These are phyloP conservation scores for Penicillium verrucosum DNA, from an alignment of 2,329 filamentous ascomycete species.

Conservation along the genomic window DNA sequence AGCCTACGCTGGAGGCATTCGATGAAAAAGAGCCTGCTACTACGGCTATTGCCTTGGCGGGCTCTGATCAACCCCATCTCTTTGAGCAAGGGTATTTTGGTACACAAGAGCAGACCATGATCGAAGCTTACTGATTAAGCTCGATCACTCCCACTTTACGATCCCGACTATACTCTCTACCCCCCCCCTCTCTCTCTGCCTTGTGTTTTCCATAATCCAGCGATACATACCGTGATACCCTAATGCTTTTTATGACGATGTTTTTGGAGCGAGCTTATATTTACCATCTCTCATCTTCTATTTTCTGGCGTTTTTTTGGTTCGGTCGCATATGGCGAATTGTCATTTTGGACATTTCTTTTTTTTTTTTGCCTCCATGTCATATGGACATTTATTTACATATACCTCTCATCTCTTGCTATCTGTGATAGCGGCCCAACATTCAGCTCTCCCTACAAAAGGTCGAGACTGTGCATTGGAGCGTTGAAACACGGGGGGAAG, in stretches of 20 bases:
- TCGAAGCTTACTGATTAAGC: slow-evolving; percentile 47
- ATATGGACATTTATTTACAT: background rate
- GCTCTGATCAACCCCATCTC: slow-evolving; percentile 39
- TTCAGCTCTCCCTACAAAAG: slow-evolving; percentile 18
- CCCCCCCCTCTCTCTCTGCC: slow-evolving; percentile 9
- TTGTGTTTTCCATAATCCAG: slow-evolving; percentile 22
- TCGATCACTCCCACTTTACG: slow-evolving; percentile 3
- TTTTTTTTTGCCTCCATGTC: background rate
- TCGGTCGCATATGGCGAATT: slow-evolving; percentile 5
- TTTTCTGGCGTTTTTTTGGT: slow-evolving; percentile 23
- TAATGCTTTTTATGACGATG: slow-evolving; percentile 17
- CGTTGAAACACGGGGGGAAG: slow-evolving; percentile 3
- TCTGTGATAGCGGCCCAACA: slow-evolving; percentile 9
- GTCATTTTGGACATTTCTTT: background rate
- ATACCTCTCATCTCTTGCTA: slow-evolving; percentile 10
- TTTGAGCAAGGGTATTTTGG: slow-evolving; percentile 51
- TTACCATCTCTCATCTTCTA: slow-evolving; percentile 2
- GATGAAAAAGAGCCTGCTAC: slow-evolving; percentile 54
- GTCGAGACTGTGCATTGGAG: slow-evolving; percentile 20
- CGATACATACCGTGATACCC: slow-evolving; percentile 24
- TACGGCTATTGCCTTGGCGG: slow-evolving; percentile 38
- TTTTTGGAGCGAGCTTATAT: slow-evolving; percentile 5
- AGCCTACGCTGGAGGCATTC: slow-evolving; percentile 57
- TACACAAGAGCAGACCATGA: slow-evolving; percentile 44
- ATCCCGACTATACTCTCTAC: background rate